These are phyloP conservation scores for Quercus agrifolia DNA, from an alignment of 306 rosid genomes.

Conservation along the genomic window DNA sequence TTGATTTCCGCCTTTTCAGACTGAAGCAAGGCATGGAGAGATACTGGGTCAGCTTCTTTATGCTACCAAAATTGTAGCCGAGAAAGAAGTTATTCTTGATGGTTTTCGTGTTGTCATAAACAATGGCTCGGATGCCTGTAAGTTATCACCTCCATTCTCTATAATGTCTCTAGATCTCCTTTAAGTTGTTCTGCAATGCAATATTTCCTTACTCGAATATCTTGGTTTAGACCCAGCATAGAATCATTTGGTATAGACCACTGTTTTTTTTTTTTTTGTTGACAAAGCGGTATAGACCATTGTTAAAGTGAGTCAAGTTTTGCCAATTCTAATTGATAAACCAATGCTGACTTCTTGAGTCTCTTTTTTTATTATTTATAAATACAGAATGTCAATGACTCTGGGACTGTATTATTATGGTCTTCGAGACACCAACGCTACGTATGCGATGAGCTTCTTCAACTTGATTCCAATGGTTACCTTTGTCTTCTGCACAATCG, in stretches of 20 bases:
- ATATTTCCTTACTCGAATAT: background rate
- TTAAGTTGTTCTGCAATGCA: background rate
- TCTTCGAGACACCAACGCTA: slow-evolving; percentile 61
- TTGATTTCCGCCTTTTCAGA: slow-evolving; percentile 33
- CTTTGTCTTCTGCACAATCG: slow-evolving; percentile 40
- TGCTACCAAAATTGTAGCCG: slow-evolving; percentile 78
- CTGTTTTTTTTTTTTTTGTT: no score
- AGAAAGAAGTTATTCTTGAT: slow-evolving; percentile 71
- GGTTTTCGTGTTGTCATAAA: slow-evolving; percentile 89
- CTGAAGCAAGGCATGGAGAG: slow-evolving; percentile 66
- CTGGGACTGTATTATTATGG: slow-evolving; percentile 59
- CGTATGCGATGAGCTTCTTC: slow-evolving; percentile 60
- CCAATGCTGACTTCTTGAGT: background rate
- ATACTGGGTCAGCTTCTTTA: slow-evolving; percentile 75
- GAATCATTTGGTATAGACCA: no score
- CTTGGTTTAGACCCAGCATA: no score
- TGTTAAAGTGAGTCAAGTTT: background rate
- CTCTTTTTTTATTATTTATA: background rate
- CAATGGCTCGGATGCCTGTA: slow-evolving; percentile 75
- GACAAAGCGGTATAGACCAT: no score
- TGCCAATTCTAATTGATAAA: background rate
- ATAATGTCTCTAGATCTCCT: background rate
- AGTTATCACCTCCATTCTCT: slow-evolving; percentile 22
- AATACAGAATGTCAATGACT: slow-evolving; percentile 49
- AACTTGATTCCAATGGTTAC: slow-evolving; percentile 59